phyloP scores from a whole-genome alignment of 495 filamentous ascomycete genomes.

The Aspergillus wentii region DNA sequence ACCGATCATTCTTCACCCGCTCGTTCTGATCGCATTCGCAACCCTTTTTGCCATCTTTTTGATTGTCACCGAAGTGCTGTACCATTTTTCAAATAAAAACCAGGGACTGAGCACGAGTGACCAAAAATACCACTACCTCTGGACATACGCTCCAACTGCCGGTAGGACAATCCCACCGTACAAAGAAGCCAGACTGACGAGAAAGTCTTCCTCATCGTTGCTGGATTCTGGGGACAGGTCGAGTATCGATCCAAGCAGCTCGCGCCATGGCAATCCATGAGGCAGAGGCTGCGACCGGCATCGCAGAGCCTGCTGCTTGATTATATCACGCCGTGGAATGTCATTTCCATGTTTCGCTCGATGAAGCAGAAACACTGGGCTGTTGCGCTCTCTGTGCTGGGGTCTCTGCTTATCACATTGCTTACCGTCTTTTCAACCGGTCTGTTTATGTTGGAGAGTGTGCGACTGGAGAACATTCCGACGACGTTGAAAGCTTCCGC shows the following conservation, averaged over 20 bases:
- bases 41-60: no score
- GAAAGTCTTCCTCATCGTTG: slow-evolving; percentile 7
- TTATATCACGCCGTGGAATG: slow-evolving; percentile 11
- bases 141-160: no score
- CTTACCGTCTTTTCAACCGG: slow-evolving; percentile 12
- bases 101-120: no score
- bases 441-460: slow-evolving; percentile 8
- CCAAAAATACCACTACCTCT: no score
- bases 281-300: slow-evolving; percentile 1
- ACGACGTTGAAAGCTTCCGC: neutral
- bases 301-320: slow-evolving; percentile 12
- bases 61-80: no score
- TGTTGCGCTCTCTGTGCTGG: slow-evolving; percentile 5
- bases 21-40: no score
- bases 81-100: no score
- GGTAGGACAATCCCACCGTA: no score
- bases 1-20: no score
- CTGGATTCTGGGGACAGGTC: slow-evolving; percentile 7
- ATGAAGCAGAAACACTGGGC: slow-evolving; percentile 1
- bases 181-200: no score
- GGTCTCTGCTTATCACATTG: slow-evolving; percentile 5
- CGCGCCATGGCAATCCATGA: slow-evolving; percentile 11
- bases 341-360: slow-evolving; percentile 3
- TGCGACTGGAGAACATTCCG: neutral
- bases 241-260: slow-evolving; percentile 8